phyloP scores from a whole-genome alignment of 139 green algal species.

The Chlorella sp. region DNA sequence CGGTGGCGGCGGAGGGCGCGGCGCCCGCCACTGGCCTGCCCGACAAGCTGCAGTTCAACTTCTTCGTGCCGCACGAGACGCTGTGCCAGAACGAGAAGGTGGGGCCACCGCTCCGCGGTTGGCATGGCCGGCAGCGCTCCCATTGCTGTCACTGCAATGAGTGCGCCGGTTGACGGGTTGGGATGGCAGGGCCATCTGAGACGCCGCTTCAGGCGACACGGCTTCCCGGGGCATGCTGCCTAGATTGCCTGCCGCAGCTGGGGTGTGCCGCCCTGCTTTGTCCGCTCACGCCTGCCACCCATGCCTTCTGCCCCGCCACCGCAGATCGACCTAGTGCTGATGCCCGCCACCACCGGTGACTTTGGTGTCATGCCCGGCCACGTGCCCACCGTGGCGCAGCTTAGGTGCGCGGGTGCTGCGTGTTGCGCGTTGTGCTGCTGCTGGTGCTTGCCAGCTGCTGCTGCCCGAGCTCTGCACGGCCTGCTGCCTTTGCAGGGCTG shows the following conservation, averaged over 20 bases:
- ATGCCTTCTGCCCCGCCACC: no score
- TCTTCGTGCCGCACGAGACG: constrained; percentile 79
- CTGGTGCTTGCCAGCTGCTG: not conserved
- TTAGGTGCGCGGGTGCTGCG: constrained; percentile 40
- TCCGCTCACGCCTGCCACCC: not conserved
- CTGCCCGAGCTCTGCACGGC: not conserved
- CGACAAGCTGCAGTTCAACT: constrained; percentile 85
- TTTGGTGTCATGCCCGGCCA: constrained; percentile 92
- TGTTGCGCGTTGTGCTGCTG: not conserved
- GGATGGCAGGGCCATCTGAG: not conserved
- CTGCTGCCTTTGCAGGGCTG: not conserved
- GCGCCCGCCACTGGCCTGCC: constrained; percentile 43
- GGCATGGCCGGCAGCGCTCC: not conserved
- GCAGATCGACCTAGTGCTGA: constrained; percentile 86
- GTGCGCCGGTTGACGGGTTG: no score
- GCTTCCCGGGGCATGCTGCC: not conserved
- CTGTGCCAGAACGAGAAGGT: constrained; percentile 35
- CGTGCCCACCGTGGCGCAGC: constrained; percentile 87
- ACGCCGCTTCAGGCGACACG: no score
- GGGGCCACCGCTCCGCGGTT: not conserved
- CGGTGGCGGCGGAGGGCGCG: constrained; percentile 12
- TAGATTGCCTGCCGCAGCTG: not conserved
- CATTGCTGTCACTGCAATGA: no score
- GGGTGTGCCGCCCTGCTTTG: not conserved
- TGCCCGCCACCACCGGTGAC: constrained; percentile 85